phyloP scores from a whole-genome alignment of 2,329 filamentous ascomycete species.

The Arthroderma sp. region DNA sequence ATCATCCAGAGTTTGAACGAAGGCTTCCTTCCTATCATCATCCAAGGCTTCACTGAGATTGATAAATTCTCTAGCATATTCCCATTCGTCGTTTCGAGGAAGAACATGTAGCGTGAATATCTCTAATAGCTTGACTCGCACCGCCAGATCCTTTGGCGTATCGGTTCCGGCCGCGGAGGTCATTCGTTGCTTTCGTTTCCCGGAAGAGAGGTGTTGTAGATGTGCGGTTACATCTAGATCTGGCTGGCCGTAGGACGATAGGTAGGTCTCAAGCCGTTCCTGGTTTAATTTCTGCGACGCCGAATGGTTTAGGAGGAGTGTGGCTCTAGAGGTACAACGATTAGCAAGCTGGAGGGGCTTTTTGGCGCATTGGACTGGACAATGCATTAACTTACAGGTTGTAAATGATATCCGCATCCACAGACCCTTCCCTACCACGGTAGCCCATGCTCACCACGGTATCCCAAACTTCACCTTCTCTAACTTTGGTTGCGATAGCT shows the following conservation, averaged over 20 bases:
- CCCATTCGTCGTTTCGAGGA: slow-evolving; percentile 89
- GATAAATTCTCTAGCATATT: slow-evolving; percentile 87
- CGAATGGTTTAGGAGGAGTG: slow-evolving; percentile 80
- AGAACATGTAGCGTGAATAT: slow-evolving; percentile 91
- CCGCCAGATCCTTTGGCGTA: slow-evolving; percentile 71
- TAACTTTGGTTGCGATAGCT: slow-evolving; percentile 65
- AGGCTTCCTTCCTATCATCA: slow-evolving; percentile 80
- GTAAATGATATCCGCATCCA: slow-evolving; percentile 81
- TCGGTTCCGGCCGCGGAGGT: slow-evolving; percentile 52
- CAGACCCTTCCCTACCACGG: slow-evolving; percentile 73
- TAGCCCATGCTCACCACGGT: slow-evolving; percentile 82
- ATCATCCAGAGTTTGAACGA: slow-evolving; percentile 71
- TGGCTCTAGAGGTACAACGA: slow-evolving; percentile 50
- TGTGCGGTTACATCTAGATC: slow-evolving; percentile 59
- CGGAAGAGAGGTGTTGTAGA: slow-evolving; percentile 36
- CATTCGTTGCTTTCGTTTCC: slow-evolving; percentile 25
- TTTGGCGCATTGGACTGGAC: not conserved
- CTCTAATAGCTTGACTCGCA: slow-evolving; percentile 83
- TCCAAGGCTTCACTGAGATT: slow-evolving; percentile 74
- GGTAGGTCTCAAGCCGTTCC: slow-evolving; percentile 73
- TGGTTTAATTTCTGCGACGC: slow-evolving; percentile 74
- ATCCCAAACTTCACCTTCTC: slow-evolving; percentile 88
- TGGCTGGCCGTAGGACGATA: slow-evolving; percentile 63
- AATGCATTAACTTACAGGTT: slow-evolving; percentile 34
- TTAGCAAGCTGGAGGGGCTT: slow-evolving; percentile 8